A percentile compares a stretch with the other conserved stretches of the same genome.
Conservation (phyloP, 1,284 basidiomycete species). For the Mixia osmundae region DNA sequence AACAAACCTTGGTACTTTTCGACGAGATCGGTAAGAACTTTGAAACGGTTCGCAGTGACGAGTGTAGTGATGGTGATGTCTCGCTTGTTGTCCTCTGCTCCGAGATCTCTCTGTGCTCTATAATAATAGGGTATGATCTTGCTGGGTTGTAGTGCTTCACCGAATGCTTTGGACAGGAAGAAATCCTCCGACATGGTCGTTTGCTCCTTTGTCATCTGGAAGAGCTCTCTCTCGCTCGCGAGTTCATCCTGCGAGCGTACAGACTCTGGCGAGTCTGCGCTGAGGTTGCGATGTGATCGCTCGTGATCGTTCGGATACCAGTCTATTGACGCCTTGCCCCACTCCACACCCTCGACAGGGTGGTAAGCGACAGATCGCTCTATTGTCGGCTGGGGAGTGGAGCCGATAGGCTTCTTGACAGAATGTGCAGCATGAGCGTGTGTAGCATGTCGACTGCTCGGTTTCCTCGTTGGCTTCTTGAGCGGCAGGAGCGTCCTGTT, state of each 20-base stretch:
- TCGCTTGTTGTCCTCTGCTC: constrained; percentile 23
- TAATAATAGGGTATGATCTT: constrained; percentile 58
- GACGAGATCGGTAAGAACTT: constrained; percentile 41
- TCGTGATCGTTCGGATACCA: constrained; percentile 11
- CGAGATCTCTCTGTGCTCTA: constrained; percentile 25
- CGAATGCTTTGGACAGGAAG: constrained; percentile 16
- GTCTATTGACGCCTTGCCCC: constrained; percentile 14
- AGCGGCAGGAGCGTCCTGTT: constrained; percentile 8
- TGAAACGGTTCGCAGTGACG: constrained; percentile 51
- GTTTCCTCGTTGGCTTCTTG: constrained; percentile 8
- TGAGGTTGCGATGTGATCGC: constrained; percentile 6
- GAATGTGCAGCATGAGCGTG: background rate
- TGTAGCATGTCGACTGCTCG: constrained; percentile 2
- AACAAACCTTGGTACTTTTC: constrained; percentile 41
- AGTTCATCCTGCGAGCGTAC: background rate
- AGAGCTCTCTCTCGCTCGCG: constrained; percentile 12
- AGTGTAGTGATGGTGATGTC: constrained; percentile 64
- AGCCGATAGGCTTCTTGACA: background rate
- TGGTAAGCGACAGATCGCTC: background rate
- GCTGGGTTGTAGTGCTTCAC: constrained; percentile 29
- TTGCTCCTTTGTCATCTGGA: constrained; percentile 15
- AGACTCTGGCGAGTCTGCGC: background rate
- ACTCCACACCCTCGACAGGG: constrained; percentile 13
- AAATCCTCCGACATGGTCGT: constrained; percentile 14
- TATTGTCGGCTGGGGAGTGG: background rate